A percentile compares a stretch with the other conserved stretches of the same genome.
These are phyloP conservation scores for Fennellomyces sp. DNA, from an alignment of 371 early-diverging fungal genomes.

Conservation along the genomic window DNA sequence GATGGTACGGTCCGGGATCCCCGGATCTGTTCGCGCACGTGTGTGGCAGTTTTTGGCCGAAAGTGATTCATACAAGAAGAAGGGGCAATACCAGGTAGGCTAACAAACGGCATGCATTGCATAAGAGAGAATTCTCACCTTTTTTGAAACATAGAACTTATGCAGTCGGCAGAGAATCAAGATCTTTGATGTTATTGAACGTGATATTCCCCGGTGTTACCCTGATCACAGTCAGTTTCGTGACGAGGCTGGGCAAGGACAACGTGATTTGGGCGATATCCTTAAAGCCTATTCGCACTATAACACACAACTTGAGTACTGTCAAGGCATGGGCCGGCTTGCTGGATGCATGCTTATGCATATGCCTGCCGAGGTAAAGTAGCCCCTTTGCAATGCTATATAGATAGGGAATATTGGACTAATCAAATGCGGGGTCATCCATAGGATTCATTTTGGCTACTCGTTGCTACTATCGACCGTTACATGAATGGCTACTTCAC, in stretches of 20 bases:
- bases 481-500: slow-evolving; percentile 83
- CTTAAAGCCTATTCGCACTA: slow-evolving; percentile 90
- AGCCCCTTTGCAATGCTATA: too few relatives aligned
- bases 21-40: slow-evolving; percentile 70
- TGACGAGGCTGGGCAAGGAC: slow-evolving; percentile 71
- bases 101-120: background rate
- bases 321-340: slow-evolving; percentile 96
- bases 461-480: slow-evolving; percentile 78
- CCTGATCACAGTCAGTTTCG: slow-evolving; percentile 80
- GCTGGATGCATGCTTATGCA: slow-evolving; percentile 93
- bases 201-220: slow-evolving; percentile 84
- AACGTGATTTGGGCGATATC: slow-evolving; percentile 69
- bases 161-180: slow-evolving; percentile 18
- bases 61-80: slow-evolving; percentile 44
- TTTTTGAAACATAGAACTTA: slow-evolving; percentile 7
- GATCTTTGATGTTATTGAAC: slow-evolving; percentile 80
- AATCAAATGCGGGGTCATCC: background rate
- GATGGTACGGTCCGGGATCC: slow-evolving; percentile 76
- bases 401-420: too few relatives aligned
- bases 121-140: background rate
- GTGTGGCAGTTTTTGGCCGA: slow-evolving; percentile 77
- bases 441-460: slow-evolving; percentile 86
- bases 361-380: slow-evolving; percentile 69
- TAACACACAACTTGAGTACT: slow-evolving; percentile 90
- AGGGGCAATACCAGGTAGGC: slow-evolving; percentile 51